Conservation (phyloP, 192 early-diverging fungal species). For the Coemansia reversa region DNA sequence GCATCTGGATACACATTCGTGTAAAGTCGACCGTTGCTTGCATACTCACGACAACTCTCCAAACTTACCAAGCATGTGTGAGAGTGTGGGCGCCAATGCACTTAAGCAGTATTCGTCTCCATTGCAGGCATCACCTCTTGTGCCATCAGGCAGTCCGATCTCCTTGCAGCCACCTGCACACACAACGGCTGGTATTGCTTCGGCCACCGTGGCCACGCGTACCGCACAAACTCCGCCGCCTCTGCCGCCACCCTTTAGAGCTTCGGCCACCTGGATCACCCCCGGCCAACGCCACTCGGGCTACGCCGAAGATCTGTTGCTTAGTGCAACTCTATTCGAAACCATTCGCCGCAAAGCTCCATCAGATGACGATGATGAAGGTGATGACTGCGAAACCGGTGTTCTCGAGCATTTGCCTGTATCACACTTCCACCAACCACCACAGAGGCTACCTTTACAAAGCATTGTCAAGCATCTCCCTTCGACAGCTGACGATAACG, state of each 20-base stretch:
- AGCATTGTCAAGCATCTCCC: neutral
- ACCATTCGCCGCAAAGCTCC: constrained; percentile 41
- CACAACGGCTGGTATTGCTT: neutral
- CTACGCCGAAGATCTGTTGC: constrained; percentile 45
- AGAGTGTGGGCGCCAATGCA: neutral
- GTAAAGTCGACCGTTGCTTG: neutral
- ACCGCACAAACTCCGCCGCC: constrained; percentile 15
- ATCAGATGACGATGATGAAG: constrained; percentile 22
- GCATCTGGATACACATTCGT: constrained; percentile 11
- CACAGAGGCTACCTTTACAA: constrained; percentile 2
- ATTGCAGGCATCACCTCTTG: constrained; percentile 14
- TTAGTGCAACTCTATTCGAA: constrained; percentile 50
- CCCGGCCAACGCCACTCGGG: constrained; percentile 50
- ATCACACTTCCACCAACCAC: neutral
- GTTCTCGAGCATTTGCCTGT: neutral
- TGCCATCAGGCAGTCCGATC: constrained; percentile 21
- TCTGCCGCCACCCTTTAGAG: constrained; percentile 26
- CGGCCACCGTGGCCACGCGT: neutral
- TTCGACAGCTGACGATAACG: constrained; percentile 8
- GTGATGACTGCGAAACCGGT: constrained; percentile 1
- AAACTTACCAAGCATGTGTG: neutral
- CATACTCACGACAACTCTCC: neutral
- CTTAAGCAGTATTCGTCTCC: neutral
- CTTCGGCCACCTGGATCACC: constrained; percentile 43
- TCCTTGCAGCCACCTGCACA: constrained; percentile 17